A percentile compares a stretch with the other conserved stretches of the same genome.
Conservation (phyloP, 2,329 filamentous ascomycete species). For the Akanthomyces lecanii region DNA sequence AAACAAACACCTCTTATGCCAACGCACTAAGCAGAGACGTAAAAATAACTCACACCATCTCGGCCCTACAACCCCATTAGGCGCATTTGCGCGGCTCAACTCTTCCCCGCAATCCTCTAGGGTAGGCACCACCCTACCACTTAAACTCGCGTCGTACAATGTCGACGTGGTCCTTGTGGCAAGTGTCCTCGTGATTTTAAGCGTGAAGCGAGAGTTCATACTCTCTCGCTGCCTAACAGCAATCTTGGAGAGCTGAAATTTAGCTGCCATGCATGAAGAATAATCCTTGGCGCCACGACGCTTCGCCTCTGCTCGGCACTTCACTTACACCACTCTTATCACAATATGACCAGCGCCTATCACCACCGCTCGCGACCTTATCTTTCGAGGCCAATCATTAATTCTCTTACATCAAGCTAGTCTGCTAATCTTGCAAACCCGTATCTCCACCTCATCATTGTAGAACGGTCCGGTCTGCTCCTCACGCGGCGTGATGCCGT, state of each 20-base stretch:
- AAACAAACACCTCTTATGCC: neutral
- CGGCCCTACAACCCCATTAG: neutral
- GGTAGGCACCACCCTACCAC: neutral
- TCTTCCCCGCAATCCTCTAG: neutral
- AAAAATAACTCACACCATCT: neutral
- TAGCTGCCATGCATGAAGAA: neutral
- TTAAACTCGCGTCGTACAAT: neutral
- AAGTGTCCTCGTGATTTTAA: neutral
- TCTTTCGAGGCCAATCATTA: neutral
- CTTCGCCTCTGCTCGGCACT: too few relatives aligned
- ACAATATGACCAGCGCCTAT: too few relatives aligned
- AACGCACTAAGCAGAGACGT: neutral
- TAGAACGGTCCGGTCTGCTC: slow-evolving; percentile 62
- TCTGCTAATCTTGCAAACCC: slow-evolving; percentile 37
- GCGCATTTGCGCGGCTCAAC: neutral
- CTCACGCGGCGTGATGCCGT: slow-evolving; percentile 33
- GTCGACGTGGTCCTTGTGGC: neutral
- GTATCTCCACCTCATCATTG: slow-evolving; percentile 54
- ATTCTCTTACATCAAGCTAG: neutral
- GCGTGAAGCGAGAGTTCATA: neutral
- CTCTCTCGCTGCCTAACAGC: neutral
- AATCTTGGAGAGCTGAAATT: neutral
- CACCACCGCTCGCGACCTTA: neutral
- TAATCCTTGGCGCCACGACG: too few relatives aligned
- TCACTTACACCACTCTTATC: neutral